phyloP scores from a whole-genome alignment of 2,329 filamentous ascomycete species.

The Thielaviopsis ethacetica region DNA sequence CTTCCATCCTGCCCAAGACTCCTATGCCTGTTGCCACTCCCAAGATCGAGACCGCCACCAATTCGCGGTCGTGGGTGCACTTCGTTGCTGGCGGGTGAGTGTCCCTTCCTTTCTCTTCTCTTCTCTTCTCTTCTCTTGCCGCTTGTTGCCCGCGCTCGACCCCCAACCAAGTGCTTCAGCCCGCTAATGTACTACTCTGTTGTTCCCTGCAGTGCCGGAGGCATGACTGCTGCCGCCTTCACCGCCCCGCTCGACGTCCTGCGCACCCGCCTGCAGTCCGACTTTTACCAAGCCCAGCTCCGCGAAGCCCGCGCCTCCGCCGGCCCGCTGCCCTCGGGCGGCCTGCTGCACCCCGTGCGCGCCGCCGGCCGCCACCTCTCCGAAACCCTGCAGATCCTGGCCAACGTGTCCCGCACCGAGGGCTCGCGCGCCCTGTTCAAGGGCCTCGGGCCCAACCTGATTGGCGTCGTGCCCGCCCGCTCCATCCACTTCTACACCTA shows the following conservation, averaged over 20 bases:
- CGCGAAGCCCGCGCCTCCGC: slow-evolving; percentile 47
- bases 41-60: background rate
- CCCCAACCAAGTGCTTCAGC: background rate
- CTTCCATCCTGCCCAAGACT: slow-evolving; percentile 27
- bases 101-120: background rate
- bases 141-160: background rate
- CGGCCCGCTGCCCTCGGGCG: slow-evolving; percentile 22
- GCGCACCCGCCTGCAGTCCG: slow-evolving; percentile 83
- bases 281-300: slow-evolving; percentile 76
- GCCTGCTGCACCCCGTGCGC: slow-evolving; percentile 41
- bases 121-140: background rate
- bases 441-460: slow-evolving; percentile 75
- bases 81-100: slow-evolving; percentile 78
- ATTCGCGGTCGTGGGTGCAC: slow-evolving; percentile 71
- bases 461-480: slow-evolving; percentile 76
- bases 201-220: slow-evolving; percentile 46
- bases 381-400: slow-evolving; percentile 76
- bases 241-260: slow-evolving; percentile 88
- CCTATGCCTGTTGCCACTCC: background rate
- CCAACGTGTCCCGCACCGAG: slow-evolving; percentile 63
- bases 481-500: slow-evolving; percentile 92
- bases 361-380: slow-evolving; percentile 57
- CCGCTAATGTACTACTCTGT: background rate
- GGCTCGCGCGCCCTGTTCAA: slow-evolving; percentile 84
- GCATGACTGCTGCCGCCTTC: slow-evolving; percentile 83